Evolutionary conservation across 306 rosid species (phyloP).

Genomic region (Castanea sativa): DNA sequence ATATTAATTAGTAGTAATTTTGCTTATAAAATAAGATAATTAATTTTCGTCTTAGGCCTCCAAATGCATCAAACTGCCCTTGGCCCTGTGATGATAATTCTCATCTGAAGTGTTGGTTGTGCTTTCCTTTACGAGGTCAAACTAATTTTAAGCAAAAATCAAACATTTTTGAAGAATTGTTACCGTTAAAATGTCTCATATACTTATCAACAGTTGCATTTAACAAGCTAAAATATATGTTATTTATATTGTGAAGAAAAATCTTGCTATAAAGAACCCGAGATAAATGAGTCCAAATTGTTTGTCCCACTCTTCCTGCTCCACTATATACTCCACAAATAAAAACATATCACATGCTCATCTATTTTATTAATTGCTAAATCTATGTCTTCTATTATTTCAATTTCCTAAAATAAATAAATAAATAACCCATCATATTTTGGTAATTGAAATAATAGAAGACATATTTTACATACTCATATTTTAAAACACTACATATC

Average conservation of each 20-base stretch:
- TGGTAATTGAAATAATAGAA: too few species aligned
- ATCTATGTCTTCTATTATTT: background rate
- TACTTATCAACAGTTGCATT: background rate
- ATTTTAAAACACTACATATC: too few species aligned
- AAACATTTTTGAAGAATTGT: background rate
- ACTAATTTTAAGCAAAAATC: background rate
- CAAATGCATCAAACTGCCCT: too few species aligned
- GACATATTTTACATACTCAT: background rate
- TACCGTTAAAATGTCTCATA: background rate
- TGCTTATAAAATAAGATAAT: too few species aligned
- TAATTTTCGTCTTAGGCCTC: too few species aligned
- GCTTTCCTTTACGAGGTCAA: background rate
- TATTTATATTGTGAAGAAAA: background rate
- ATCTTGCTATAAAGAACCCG: background rate
- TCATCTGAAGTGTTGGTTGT: background rate
- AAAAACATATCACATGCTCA: background rate
- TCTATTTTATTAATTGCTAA: background rate
- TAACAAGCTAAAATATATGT: background rate
- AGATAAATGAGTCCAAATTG: background rate
- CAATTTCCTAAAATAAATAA: too few species aligned
- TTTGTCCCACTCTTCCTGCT: too few species aligned
- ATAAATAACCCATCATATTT: too few species aligned
- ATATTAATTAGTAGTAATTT: too few species aligned
- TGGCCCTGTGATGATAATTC: background rate
- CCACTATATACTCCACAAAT: too few species aligned